Evolutionary conservation across 2,329 filamentous ascomycete genomes (phyloP).

Genomic region (Trichoderma cornu-damae): DNA sequence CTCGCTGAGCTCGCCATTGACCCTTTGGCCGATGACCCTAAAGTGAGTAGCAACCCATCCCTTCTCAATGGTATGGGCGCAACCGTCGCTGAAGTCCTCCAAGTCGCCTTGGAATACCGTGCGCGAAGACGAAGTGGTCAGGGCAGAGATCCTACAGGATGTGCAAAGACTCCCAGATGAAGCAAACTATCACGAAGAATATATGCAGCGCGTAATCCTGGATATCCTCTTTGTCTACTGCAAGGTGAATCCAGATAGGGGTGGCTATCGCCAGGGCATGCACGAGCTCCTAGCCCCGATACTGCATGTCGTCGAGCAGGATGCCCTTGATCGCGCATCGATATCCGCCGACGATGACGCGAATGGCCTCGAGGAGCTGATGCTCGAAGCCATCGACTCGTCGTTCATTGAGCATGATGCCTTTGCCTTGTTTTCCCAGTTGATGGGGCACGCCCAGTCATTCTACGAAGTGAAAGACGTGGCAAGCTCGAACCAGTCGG

Average conservation of each 20-base stretch:
- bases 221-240: conserved; percentile 93
- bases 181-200: conserved; percentile 75
- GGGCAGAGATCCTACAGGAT: conserved; percentile 89
- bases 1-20: conserved; percentile 66
- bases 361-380: conserved; percentile 49
- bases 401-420: conserved; percentile 83
- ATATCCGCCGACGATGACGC: conserved; percentile 28
- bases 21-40: conserved; percentile 75
- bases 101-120: conserved; percentile 90
- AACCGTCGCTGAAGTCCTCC: neutral
- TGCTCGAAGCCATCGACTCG: conserved; percentile 60
- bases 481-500: neutral
- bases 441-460: conserved; percentile 81
- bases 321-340: conserved; percentile 59
- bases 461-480: conserved; percentile 68
- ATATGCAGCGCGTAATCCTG: conserved; percentile 73
- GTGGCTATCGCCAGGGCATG: conserved; percentile 97
- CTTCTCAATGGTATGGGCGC: conserved; percentile 19
- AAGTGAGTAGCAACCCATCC: conserved; percentile 38
- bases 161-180: conserved; percentile 91
- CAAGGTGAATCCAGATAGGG: conserved; percentile 80
- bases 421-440: conserved; percentile 73
- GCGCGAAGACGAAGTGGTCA: conserved; percentile 74
- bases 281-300: conserved; percentile 91
- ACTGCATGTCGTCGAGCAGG: conserved; percentile 74